Evolutionary conservation across 257 asterid genomes (phyloP).

Genomic region (Solanum ossicruentum): DNA sequence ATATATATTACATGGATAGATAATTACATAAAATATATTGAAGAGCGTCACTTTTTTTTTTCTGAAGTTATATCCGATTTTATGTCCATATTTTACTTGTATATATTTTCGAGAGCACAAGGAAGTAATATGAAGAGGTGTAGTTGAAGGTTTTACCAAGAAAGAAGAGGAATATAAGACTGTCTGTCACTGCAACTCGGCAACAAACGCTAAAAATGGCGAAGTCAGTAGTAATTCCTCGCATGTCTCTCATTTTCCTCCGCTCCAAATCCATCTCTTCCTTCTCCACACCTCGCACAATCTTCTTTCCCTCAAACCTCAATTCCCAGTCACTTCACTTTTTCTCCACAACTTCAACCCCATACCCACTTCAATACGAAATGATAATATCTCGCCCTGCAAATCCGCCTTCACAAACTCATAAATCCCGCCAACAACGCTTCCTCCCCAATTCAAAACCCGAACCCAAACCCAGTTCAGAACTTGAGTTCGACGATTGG

Average conservation of each 20-base stretch:
- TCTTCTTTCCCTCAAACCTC: constrained; percentile 2
- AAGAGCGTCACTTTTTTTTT: no score
- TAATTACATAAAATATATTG: no score
- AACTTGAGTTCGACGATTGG: constrained; percentile 61
- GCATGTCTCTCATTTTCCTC: constrained; percentile 38
- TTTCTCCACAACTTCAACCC: constrained; percentile 61
- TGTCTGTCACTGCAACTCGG: not conserved
- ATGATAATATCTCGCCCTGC: constrained; percentile 83
- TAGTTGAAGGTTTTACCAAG: not conserved
- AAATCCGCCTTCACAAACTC: constrained; percentile 6
- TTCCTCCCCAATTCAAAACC: constrained; percentile 21
- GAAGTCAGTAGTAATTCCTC: constrained; percentile 9
- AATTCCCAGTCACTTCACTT: constrained; percentile 1
- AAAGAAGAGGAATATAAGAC: not conserved
- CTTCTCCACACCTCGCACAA: constrained; percentile 4
- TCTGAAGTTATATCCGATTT: no score
- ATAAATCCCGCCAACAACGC: not conserved
- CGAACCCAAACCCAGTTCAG: constrained; percentile 19
- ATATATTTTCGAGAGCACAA: no score
- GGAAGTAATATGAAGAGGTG: not conserved
- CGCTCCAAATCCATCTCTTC: constrained; percentile 18
- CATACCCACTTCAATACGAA: constrained; percentile 79
- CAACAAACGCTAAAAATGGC: constrained; percentile 1
- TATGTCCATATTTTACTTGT: no score
- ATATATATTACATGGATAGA: no score